These are phyloP conservation scores for Nicotiana noctiflora DNA, from an alignment of 257 asterid species.

Conservation along the genomic window DNA sequence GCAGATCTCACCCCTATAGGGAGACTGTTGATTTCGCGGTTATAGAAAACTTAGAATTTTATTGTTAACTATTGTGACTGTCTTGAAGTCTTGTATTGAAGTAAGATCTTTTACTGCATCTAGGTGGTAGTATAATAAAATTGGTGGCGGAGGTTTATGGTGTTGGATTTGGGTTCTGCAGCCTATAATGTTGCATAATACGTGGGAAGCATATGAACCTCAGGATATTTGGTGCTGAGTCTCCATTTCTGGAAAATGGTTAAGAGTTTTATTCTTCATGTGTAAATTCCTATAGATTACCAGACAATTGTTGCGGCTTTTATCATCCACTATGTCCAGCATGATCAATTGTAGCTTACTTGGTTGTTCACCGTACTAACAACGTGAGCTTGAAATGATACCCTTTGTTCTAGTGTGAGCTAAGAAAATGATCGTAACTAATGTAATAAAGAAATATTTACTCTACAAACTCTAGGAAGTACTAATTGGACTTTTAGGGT, in stretches of 20 bases:
- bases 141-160: neutral
- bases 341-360: neutral
- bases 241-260: neutral
- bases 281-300: neutral
- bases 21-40: no score
- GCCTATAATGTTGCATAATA: neutral
- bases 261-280: neutral
- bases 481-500: neutral
- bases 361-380: neutral
- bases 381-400: neutral
- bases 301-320: neutral
- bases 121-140: neutral
- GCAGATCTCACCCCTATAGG: no score
- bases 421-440: neutral
- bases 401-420: neutral
- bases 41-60: neutral
- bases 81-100: neutral
- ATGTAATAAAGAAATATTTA: neutral
- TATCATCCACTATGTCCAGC: neutral
- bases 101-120: neutral
- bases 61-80: neutral
- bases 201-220: slow-evolving; percentile 1
- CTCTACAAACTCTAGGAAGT: neutral
- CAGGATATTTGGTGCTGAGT: neutral
- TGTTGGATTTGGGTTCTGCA: neutral